Evolutionary conservation across 495 filamentous ascomycete species (phyloP).

Genomic region (Immersiella caudata): DNA sequence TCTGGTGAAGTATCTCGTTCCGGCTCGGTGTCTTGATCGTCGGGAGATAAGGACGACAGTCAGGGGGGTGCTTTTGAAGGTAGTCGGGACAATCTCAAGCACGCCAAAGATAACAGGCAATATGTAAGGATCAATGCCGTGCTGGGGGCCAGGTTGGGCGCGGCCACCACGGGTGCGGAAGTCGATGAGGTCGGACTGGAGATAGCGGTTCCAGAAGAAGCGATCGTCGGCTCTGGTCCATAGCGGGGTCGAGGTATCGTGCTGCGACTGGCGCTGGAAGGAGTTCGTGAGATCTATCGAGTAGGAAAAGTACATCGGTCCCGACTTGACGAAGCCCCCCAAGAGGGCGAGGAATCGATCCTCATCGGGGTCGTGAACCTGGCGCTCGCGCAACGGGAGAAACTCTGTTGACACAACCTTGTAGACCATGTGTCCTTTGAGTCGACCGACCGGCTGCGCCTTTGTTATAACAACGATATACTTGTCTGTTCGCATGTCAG

Average conservation of each 20-base stretch:
- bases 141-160: conserved; percentile 66
- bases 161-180: conserved; percentile 61
- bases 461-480: conserved; percentile 97
- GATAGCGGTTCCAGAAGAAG: conserved; percentile 97
- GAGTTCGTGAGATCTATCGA: conserved; percentile 91
- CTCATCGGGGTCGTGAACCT: conserved; percentile 89
- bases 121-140: conserved; percentile 87
- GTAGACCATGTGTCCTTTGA: conserved; percentile 93
- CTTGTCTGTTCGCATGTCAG: conserved; percentile 66
- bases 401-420: conserved; percentile 89
- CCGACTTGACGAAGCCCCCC: conserved; percentile 73
- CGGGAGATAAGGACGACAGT: conserved; percentile 88
- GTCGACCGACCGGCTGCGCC: conserved; percentile 82
- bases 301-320: conserved; percentile 98
- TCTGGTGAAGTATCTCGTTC: conserved; percentile 91
- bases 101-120: conserved; percentile 94
- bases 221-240: conserved; percentile 95
- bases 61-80: conserved; percentile 76
- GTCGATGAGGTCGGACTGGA: conserved; percentile 89
- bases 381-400: conserved; percentile 88
- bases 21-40: conserved; percentile 79
- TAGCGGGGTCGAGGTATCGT: conserved; percentile 67
- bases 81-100: conserved; percentile 80
- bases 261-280: conserved; percentile 86
- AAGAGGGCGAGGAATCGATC: conserved; percentile 83